These are phyloP conservation scores for Mycena vitilis DNA, from an alignment of 768 basidiomycete genomes.

Conservation along the genomic window DNA sequence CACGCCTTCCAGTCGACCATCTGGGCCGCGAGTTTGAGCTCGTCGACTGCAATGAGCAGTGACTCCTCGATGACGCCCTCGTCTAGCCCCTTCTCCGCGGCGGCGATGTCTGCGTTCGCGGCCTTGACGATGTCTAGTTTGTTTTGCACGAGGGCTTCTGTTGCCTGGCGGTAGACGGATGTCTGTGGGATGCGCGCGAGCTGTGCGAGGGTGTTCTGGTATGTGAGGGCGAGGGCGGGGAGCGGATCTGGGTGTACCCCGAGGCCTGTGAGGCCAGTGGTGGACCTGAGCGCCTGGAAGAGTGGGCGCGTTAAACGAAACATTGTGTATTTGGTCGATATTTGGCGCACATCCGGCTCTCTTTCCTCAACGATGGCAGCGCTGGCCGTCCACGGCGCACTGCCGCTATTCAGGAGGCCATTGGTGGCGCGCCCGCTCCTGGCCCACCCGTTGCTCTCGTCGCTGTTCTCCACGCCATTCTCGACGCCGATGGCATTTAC, in stretches of 20 bases:
- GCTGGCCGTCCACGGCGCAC: conserved; percentile 42
- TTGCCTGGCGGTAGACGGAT: conserved; percentile 91
- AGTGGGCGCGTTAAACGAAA: conserved; percentile 82
- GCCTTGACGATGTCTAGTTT: conserved; percentile 80
- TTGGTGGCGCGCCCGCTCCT: conserved; percentile 21
- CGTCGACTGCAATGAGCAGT: conserved; percentile 84
- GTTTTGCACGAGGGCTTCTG: conserved; percentile 85
- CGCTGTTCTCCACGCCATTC: conserved; percentile 28
- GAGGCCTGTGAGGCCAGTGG: conserved; percentile 91
- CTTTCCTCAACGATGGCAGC: conserved; percentile 48
- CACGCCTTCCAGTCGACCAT: conserved; percentile 98
- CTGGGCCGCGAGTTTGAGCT: conserved; percentile 79
- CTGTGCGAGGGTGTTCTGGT: conserved; percentile 78
- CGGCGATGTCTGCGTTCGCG: conserved; percentile 72
- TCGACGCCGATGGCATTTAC: conserved; percentile 37
- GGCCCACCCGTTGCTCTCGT: conserved; percentile 6
- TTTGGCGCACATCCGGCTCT: conserved; percentile 32
- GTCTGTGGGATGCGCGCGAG: conserved; percentile 80
- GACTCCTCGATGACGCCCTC: conserved; percentile 92
- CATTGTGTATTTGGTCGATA: conserved; percentile 50
- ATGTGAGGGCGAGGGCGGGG: conserved; percentile 79
- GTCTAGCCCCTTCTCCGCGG: conserved; percentile 79
- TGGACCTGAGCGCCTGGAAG: conserved; percentile 73
- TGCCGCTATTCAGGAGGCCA: conserved; percentile 26
- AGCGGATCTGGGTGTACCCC: conserved; percentile 87